A percentile compares a stretch with the other conserved stretches of the same genome.
phyloP scores from a whole-genome alignment of 2,329 filamentous ascomycete genomes.

The Aspergillus flavus region DNA sequence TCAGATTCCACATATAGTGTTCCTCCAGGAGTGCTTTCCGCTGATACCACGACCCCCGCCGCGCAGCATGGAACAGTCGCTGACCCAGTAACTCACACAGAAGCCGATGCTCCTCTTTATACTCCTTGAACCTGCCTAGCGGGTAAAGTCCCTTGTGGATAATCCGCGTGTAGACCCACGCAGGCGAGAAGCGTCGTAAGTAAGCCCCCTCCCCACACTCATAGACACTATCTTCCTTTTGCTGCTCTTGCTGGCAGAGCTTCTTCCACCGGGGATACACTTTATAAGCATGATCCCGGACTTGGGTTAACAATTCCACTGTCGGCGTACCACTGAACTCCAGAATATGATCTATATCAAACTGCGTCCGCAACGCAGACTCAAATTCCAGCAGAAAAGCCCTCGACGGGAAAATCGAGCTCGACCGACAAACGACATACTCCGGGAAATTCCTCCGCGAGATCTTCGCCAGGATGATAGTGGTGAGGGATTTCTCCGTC shows the following conservation, averaged over 20 bases:
- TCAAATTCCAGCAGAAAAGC: conserved; percentile 83
- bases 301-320: conserved; percentile 64
- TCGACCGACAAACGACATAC: conserved; percentile 86
- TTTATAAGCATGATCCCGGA: conserved; percentile 72
- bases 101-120: conserved; percentile 74
- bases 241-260: conserved; percentile 72
- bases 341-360: conserved; percentile 76
- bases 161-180: conserved; percentile 90
- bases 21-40: conserved; percentile 93
- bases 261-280: conserved; percentile 80
- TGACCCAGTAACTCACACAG: conserved; percentile 77
- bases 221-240: conserved; percentile 76
- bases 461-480: conserved; percentile 90
- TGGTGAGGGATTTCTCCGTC: conserved; percentile 95
- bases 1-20: conserved; percentile 79
- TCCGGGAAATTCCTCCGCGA: conserved; percentile 83
- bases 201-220: conserved; percentile 86
- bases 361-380: conserved; percentile 78
- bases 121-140: conserved; percentile 78
- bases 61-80: conserved; percentile 78
- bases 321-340: conserved; percentile 75
- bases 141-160: conserved; percentile 83
- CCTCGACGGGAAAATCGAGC: conserved; percentile 83
- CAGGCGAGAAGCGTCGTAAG: conserved; percentile 83
- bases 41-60: conserved; percentile 92